Evolutionary conservation across 495 filamentous ascomycete species (phyloP), one percentile per base, ranked within the genome.

Genomic region (Copromyces sp.): DNA sequence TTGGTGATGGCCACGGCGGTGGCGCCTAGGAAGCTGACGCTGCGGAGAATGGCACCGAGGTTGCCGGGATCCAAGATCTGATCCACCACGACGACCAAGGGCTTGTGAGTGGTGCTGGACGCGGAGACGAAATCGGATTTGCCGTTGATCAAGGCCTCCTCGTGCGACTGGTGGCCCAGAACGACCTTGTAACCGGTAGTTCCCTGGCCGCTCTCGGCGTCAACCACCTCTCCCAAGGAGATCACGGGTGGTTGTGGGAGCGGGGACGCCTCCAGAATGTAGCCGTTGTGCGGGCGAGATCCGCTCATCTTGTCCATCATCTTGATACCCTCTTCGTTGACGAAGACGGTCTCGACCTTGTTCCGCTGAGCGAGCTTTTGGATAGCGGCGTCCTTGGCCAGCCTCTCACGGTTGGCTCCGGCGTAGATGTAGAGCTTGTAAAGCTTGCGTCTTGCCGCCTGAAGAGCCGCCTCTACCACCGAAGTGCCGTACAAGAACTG

Each of bases 221-320:
- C 78, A 0, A 80, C 72, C 16, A 90, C 81, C 3, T 78, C 71
- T 39, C 83, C 85, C 20, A 98, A 82, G 29, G 84, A 78, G 37
- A 83, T 84, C 29, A 97, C 83, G 3, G 95, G 94, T 1, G 89
- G 83, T 74, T 89, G 88, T 0, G 93, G 93, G 37, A 98, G 81
- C 9, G 91, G 92, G 0, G 94, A 97, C 32, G 90, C 90, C 81
- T 99, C 95, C 37, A 99, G 87, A 45, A 98, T 84, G 77, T 90
- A 94, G 70, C 95, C 91, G 80, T 98, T 99, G 79, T 99, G 95
- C 40, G 94, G 93, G 71, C 95, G 86, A n/a, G 89, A 89, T 17
- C 82, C 84, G 74, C 89, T 90, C 90, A 96, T 92, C 80, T 92
- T 94, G 78, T 97, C 92, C 80, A 99, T 83, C 32, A 94, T 77